Conservation (phyloP, 768 basidiomycete genomes). For the Tremella mesenterica region DNA sequence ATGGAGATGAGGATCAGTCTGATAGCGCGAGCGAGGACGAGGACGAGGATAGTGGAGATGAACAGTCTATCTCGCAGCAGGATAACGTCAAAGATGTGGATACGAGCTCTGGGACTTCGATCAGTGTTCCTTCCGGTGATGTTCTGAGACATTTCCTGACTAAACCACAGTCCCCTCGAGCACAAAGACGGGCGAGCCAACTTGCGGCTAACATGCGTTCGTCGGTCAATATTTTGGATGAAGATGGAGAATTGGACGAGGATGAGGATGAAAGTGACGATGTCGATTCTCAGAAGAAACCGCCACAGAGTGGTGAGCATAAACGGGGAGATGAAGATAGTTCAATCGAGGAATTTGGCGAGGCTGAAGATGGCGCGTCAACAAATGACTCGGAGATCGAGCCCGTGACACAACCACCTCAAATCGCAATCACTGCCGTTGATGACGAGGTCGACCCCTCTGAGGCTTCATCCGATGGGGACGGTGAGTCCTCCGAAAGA, state of each 20-base stretch:
- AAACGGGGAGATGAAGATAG: conserved; percentile 13
- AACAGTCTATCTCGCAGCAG: too few species aligned
- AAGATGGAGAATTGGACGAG: not conserved
- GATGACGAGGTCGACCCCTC: not conserved
- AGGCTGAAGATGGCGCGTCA: not conserved
- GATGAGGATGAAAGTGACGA: not conserved
- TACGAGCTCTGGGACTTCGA: not conserved
- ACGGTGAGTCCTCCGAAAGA: too few species aligned
- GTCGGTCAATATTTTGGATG: not conserved
- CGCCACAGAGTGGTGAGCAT: not conserved
- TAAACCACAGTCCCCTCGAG: conserved; percentile 12
- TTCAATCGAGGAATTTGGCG: conserved; percentile 24
- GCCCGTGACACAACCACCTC: conserved; percentile 7
- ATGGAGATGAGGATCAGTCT: not conserved
- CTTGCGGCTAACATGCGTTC: conserved; percentile 17
- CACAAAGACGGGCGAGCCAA: conserved; percentile 10
- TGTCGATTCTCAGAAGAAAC: conserved; percentile 8
- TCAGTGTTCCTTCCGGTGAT: not conserved
- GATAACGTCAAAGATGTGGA: not conserved
- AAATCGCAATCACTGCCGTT: not conserved
- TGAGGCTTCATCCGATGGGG: not conserved
- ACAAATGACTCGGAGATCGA: not conserved
- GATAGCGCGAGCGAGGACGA: not conserved
- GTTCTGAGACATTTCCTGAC: conserved; percentile 14
- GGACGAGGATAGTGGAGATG: too few species aligned